These are phyloP conservation scores for Skeletonema grethae DNA, from an alignment of 108 stramenopile species.

Conservation along the genomic window DNA sequence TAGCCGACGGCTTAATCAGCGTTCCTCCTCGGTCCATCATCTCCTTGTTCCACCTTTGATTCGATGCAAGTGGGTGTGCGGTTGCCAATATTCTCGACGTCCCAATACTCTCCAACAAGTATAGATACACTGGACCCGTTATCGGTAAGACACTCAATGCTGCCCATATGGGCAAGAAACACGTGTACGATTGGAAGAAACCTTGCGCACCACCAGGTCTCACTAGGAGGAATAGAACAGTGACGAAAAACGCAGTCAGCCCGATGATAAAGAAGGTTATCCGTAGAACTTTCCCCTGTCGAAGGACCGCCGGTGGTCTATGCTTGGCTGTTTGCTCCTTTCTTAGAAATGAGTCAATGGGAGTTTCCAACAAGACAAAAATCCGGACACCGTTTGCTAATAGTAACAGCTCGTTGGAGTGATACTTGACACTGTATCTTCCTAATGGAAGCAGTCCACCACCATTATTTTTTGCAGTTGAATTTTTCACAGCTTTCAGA, in stretches of 20 bases:
- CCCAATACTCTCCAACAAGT: slow-evolving; percentile 72
- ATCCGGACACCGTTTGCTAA: slow-evolving; percentile 72
- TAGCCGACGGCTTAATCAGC: slow-evolving; percentile 9
- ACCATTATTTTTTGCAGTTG: background rate
- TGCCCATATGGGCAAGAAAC: slow-evolving; percentile 68
- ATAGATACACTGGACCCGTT: slow-evolving; percentile 59
- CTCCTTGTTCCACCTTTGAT: background rate
- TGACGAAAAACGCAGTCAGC: slow-evolving; percentile 43
- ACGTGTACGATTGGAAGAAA: slow-evolving; percentile 35
- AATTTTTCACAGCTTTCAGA: slow-evolving; percentile 15
- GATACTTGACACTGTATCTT: slow-evolving; percentile 56
- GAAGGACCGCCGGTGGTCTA: slow-evolving; percentile 56
- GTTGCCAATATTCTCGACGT: slow-evolving; percentile 73
- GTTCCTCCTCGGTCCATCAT: background rate
- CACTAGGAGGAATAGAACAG: slow-evolving; percentile 47
- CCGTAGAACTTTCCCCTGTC: slow-evolving; percentile 65
- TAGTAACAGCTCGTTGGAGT: slow-evolving; percentile 59
- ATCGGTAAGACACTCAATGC: slow-evolving; percentile 66
- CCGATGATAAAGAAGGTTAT: slow-evolving; percentile 38
- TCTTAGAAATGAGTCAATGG: slow-evolving; percentile 65
- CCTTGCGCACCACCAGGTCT: slow-evolving; percentile 32
- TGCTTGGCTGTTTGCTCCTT: slow-evolving; percentile 29
- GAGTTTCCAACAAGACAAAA: slow-evolving; percentile 68
- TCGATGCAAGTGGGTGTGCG: slow-evolving; percentile 63
- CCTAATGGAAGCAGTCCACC: slow-evolving; percentile 43